Conservation (phyloP, 441 rosid species). For the Aleurites moluccanus region DNA sequence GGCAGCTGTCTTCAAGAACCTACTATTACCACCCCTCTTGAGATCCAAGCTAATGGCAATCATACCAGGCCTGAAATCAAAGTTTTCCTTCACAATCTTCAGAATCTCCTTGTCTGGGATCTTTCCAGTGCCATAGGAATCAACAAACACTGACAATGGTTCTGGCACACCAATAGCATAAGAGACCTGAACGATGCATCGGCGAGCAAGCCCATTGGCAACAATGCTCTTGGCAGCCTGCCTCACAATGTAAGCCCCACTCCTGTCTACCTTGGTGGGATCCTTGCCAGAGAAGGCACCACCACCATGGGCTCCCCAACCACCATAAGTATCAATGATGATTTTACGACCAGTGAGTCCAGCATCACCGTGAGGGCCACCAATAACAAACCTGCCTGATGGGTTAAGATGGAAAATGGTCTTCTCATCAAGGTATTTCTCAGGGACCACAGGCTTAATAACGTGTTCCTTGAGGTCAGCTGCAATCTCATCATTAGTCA, state of each 20-base stretch:
- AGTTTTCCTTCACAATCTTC: slow-evolving; percentile 39
- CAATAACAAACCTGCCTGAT: slow-evolving; percentile 52
- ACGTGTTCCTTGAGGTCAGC: slow-evolving; percentile 56
- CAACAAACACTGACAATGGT: slow-evolving; percentile 53
- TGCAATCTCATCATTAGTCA: slow-evolving; percentile 55
- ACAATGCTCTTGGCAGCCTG: slow-evolving; percentile 61
- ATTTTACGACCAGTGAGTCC: slow-evolving; percentile 60
- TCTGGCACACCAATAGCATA: slow-evolving; percentile 54
- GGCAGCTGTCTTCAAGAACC: slow-evolving; percentile 56
- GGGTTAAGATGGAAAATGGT: slow-evolving; percentile 60
- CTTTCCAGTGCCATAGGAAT: slow-evolving; percentile 43
- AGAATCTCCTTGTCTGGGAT: slow-evolving; percentile 54
- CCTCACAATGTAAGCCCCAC: slow-evolving; percentile 43
- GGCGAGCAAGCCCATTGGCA: slow-evolving; percentile 43
- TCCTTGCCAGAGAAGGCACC: slow-evolving; percentile 54
- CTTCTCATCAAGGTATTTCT: slow-evolving; percentile 56
- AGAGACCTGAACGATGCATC: slow-evolving; percentile 49
- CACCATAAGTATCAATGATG: slow-evolving; percentile 50
- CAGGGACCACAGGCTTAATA: slow-evolving; percentile 53
- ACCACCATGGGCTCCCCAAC: slow-evolving; percentile 53
- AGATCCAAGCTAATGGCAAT: slow-evolving; percentile 48
- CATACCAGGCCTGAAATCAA: slow-evolving; percentile 54
- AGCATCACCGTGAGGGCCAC: slow-evolving; percentile 61
- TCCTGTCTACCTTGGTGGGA: slow-evolving; percentile 52
- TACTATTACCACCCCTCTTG: slow-evolving; percentile 48